These are phyloP conservation scores for Tuber microsphaerosporum DNA, from an alignment of 495 filamentous ascomycete species.

Conservation along the genomic window DNA sequence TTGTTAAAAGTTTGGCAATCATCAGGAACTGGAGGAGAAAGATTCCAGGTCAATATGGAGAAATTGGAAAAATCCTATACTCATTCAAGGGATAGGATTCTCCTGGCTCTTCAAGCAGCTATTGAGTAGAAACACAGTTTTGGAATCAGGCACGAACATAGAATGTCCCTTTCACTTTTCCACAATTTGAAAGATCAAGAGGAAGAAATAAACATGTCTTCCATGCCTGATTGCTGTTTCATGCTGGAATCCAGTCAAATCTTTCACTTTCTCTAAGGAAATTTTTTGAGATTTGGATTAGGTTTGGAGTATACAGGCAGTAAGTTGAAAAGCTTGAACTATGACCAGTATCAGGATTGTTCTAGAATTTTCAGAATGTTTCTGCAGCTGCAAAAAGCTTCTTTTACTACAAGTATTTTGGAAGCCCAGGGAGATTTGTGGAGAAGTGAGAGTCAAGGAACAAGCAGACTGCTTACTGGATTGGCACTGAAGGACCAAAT, in stretches of 20 bases:
- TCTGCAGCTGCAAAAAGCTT: background rate
- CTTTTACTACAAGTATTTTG: background rate
- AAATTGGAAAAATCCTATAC: background rate
- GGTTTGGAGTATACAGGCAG: background rate
- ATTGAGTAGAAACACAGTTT: background rate
- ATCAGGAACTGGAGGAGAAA: too few species aligned
- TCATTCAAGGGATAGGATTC: background rate
- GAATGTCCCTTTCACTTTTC: background rate
- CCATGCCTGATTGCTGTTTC: background rate
- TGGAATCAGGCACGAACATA: background rate
- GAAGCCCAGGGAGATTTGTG: background rate
- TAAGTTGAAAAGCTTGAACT: background rate
- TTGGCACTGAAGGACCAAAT: too few species aligned
- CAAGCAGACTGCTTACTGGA: too few species aligned
- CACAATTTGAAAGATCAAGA: too few species aligned
- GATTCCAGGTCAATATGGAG: too few species aligned
- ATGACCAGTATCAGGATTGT: background rate
- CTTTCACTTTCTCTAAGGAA: background rate
- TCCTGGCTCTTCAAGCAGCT: background rate
- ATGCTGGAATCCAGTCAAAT: background rate
- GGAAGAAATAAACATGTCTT: background rate
- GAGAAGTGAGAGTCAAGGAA: background rate
- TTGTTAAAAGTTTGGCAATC: too few species aligned
- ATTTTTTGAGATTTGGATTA: background rate
- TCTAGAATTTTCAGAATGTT: background rate